These are phyloP conservation scores for Blastobotrys chiropterorum DNA, from an alignment of 805 yeast species.

Conservation along the genomic window DNA sequence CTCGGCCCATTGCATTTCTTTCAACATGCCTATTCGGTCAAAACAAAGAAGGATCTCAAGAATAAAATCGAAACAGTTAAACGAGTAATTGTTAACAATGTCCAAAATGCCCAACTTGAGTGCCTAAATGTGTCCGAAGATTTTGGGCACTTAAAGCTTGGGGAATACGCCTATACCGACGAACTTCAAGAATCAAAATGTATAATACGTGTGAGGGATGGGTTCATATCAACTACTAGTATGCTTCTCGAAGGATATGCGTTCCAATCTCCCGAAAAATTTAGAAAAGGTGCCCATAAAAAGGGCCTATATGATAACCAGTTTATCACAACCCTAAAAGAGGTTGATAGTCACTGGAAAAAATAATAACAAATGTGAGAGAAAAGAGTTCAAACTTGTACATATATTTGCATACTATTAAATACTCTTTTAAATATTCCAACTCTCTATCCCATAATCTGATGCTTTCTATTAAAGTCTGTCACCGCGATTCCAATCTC, in stretches of 20 bases:
- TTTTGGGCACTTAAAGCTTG: constrained; percentile 1
- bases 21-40: constrained; percentile 5
- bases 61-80: background rate
- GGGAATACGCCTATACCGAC: constrained; percentile 6
- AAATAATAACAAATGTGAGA: background rate
- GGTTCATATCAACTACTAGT: constrained; percentile 1
- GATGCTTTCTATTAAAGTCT: constrained; percentile 49
- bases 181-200: background rate
- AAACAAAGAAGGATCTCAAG: constrained; percentile 1
- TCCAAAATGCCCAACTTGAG: constrained; percentile 5
- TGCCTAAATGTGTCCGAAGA: background rate
- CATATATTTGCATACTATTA: background rate
- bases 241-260: constrained; percentile 9
- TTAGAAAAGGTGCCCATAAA: background rate
- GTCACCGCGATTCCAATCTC: constrained; percentile 75
- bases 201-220: constrained; percentile 7
- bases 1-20: constrained; percentile 14
- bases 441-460: constrained; percentile 17
- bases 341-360: constrained; percentile 1
- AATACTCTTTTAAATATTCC: background rate
- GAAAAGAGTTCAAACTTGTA: background rate
- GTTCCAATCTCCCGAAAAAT: background rate
- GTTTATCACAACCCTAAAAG: constrained; percentile 1
- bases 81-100: background rate
- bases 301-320: background rate